Evolutionary conservation across 2,329 filamentous ascomycete genomes (phyloP).

Genomic region (Clarireedia hainanense): DNA sequence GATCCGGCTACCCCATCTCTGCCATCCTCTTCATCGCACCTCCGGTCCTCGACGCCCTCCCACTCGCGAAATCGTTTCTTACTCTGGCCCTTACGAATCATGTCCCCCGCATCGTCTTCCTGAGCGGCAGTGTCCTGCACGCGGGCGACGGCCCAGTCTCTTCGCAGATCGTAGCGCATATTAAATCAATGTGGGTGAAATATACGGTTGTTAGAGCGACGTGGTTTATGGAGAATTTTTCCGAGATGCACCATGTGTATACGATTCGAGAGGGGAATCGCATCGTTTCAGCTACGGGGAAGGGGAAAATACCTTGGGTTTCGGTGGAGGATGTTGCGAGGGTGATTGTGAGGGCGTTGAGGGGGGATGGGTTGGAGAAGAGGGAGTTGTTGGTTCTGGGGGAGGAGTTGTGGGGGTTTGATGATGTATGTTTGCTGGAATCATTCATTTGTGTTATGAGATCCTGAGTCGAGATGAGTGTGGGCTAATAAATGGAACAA

Average conservation of each 20-base stretch:
- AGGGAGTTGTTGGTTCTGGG: background rate
- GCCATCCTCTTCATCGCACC: conserved; percentile 37
- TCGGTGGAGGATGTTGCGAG: background rate
- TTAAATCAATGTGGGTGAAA: conserved; percentile 31
- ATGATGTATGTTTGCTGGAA: background rate
- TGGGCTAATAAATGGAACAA: background rate
- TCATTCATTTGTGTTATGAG: conserved; percentile 8
- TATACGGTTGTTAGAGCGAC: conserved; percentile 38
- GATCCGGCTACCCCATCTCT: conserved; percentile 18
- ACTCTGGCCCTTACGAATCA: conserved; percentile 33
- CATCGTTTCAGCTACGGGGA: conserved; percentile 36
- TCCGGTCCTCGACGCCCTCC: conserved; percentile 27
- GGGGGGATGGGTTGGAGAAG: background rate
- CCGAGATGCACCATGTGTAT: conserved; percentile 25
- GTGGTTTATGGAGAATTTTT: conserved; percentile 45
- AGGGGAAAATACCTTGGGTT: background rate
- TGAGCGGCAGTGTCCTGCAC: conserved; percentile 33
- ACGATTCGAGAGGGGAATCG: conserved; percentile 33
- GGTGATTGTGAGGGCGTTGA: background rate
- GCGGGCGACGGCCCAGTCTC: conserved; percentile 31
- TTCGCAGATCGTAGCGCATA: conserved; percentile 33
- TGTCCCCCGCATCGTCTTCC: conserved; percentile 38
- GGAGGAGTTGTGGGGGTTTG: background rate
- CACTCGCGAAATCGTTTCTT: conserved; percentile 35
- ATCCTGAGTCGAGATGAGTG: background rate